Percentiles rank a stretch among this genome's conserved stretches.
phyloP scores from a whole-genome alignment of 1,284 basidiomycete genomes.

The Exobasidium cylindrosporum region DNA sequence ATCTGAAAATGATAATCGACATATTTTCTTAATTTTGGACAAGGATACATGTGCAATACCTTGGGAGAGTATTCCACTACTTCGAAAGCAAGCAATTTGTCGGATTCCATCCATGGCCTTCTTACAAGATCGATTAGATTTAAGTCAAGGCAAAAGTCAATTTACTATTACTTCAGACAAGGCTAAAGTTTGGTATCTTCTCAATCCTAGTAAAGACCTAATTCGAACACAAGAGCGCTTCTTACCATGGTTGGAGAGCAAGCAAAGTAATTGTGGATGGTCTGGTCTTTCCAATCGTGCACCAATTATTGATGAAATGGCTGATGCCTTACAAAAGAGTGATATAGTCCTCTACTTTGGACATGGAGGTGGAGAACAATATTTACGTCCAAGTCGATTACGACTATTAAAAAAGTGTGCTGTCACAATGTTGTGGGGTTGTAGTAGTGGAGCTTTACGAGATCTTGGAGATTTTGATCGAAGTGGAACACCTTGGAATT shows the following conservation, averaged over 20 bases:
- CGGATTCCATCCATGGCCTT: slow-evolving; percentile 86
- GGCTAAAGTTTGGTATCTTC: slow-evolving; percentile 72
- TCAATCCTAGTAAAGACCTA: slow-evolving; percentile 91
- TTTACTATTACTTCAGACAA: not conserved
- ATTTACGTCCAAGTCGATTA: slow-evolving; percentile 73
- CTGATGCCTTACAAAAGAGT: slow-evolving; percentile 29
- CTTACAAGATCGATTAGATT: slow-evolving; percentile 68
- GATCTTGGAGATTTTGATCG: slow-evolving; percentile 92
- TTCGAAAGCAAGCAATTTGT: slow-evolving; percentile 80
- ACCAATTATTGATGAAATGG: slow-evolving; percentile 55
- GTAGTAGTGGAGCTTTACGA: slow-evolving; percentile 82
- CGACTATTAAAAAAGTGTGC: slow-evolving; percentile 78
- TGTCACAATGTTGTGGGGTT: slow-evolving; percentile 96
- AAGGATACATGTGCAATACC: slow-evolving; percentile 84
- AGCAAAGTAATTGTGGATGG: slow-evolving; percentile 65
- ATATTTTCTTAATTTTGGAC: slow-evolving; percentile 85
- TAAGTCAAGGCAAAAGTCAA: slow-evolving; percentile 7
- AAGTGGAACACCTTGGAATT: slow-evolving; percentile 84
- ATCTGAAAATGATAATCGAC: slow-evolving; percentile 59
- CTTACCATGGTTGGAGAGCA: slow-evolving; percentile 64
- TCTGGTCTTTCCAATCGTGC: slow-evolving; percentile 71
- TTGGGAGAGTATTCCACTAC: slow-evolving; percentile 89
- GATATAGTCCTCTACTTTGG: slow-evolving; percentile 73
- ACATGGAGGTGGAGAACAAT: slow-evolving; percentile 93
- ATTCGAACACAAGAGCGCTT: slow-evolving; percentile 79